phyloP scores from a whole-genome alignment of 345 rosid genomes.

The Fremontodendron californicum region DNA sequence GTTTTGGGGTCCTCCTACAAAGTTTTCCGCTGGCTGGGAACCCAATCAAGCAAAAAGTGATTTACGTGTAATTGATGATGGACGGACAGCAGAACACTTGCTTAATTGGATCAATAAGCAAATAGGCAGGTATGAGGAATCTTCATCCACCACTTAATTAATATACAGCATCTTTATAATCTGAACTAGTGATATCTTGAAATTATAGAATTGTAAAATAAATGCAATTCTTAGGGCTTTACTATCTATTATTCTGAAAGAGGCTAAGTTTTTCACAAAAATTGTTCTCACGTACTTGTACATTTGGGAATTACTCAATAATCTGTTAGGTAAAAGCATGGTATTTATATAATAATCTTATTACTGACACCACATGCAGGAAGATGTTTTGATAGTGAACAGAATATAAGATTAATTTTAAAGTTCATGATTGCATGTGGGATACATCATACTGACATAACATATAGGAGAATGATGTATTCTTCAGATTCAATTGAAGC shows the following conservation, averaged over 20 bases:
- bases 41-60: conserved; percentile 67
- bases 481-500: neutral
- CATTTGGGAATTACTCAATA: neutral
- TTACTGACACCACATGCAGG: neutral
- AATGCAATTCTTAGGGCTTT: neutral
- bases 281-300: neutral
- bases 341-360: neutral
- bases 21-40: conserved; percentile 62
- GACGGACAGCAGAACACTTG: conserved; percentile 77
- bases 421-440: neutral
- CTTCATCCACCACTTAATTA: conserved; percentile 12
- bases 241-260: neutral
- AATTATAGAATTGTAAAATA: conserved; percentile 4
- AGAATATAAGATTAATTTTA: neutral
- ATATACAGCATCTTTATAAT: neutral
- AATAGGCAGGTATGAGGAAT: conserved; percentile 62
- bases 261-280: neutral
- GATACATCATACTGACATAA: neutral
- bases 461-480: neutral
- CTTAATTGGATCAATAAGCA: conserved; percentile 88
- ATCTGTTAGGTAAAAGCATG: neutral
- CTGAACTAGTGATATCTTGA: neutral
- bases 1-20: conserved; percentile 74
- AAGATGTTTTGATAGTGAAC: neutral
- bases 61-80: conserved; percentile 52